phyloP scores from a whole-genome alignment of 2,329 filamentous ascomycete species.

The Orbilia oligospora region DNA sequence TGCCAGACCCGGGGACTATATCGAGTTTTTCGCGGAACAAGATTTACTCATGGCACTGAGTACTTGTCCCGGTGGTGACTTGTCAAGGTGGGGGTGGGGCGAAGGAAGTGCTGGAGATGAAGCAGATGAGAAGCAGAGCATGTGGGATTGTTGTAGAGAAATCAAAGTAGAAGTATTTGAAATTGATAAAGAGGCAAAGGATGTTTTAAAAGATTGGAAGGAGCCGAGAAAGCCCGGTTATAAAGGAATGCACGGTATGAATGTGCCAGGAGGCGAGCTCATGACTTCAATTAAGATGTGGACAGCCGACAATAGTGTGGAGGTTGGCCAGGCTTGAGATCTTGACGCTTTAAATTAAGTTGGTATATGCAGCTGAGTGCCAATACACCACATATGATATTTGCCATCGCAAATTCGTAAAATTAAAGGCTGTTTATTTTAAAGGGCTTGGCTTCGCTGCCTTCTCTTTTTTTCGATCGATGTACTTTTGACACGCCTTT shows the following conservation, averaged over 20 bases:
- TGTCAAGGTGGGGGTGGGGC: slow-evolving; percentile 43
- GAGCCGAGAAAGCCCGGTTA: slow-evolving; percentile 27
- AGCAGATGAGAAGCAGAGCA: background rate
- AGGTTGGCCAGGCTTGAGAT: background rate
- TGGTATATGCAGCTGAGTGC: background rate
- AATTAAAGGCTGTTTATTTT: background rate
- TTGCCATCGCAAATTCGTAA: background rate
- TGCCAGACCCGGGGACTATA: slow-evolving; percentile 72
- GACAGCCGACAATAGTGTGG: background rate
- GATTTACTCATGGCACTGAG: slow-evolving; percentile 77
- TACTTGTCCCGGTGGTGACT: slow-evolving; percentile 63
- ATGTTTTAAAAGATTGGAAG: slow-evolving; percentile 26
- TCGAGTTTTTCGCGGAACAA: slow-evolving; percentile 86
- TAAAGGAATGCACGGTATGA: slow-evolving; percentile 40
- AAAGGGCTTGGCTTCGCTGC: background rate
- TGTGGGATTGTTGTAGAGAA: slow-evolving; percentile 38
- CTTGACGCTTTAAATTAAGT: background rate
- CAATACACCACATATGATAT: background rate
- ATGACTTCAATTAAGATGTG: background rate
- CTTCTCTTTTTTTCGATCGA: background rate
- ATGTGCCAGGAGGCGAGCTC: slow-evolving; percentile 20
- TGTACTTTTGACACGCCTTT: background rate
- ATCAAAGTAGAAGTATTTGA: slow-evolving; percentile 36
- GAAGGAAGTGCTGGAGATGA: slow-evolving; percentile 12
- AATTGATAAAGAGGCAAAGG: slow-evolving; percentile 23